phyloP scores from a whole-genome alignment of 176 grass and related monocot species.

The Eremochloa ophiuroides region DNA sequence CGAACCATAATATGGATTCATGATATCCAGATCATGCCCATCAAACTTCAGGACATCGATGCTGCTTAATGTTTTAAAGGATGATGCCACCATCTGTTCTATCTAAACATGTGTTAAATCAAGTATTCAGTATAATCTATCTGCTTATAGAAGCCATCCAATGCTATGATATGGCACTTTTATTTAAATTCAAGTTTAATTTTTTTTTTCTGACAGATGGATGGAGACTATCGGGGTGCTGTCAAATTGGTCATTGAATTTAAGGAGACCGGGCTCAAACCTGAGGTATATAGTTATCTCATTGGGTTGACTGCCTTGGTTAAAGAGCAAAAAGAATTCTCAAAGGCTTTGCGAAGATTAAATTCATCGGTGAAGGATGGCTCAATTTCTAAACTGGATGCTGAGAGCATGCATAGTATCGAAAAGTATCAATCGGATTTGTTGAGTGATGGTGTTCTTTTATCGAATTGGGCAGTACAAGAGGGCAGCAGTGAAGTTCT shows the following conservation, averaged over 20 bases:
- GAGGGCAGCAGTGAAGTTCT: slow-evolving; percentile 58
- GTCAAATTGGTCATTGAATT: slow-evolving; percentile 77
- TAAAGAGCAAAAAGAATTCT: slow-evolving; percentile 96
- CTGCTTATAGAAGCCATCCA: not conserved
- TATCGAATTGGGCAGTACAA: slow-evolving; percentile 76
- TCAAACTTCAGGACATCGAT: not conserved
- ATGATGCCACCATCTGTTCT: not conserved
- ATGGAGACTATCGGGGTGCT: slow-evolving; percentile 65
- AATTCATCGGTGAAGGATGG: slow-evolving; percentile 63
- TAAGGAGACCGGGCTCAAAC: slow-evolving; percentile 62
- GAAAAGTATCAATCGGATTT: slow-evolving; percentile 59
- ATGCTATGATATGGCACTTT: not conserved
- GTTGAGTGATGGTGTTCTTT: slow-evolving; percentile 63
- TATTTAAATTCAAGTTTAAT: not conserved
- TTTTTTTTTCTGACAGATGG: slow-evolving; percentile 54
- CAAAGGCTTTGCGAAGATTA: slow-evolving; percentile 69
- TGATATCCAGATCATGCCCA: not conserved
- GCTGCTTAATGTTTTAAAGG: not conserved
- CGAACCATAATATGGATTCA: not conserved
- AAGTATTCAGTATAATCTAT: not conserved
- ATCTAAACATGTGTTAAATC: too few relatives aligned
- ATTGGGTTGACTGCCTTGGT: slow-evolving; percentile 88
- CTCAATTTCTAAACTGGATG: slow-evolving; percentile 44
- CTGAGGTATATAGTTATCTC: slow-evolving; percentile 87
- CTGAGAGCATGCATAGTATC: slow-evolving; percentile 44